Conservation (phyloP, 148 eudicot genomes). For the Chenopodium berlandieri region DNA sequence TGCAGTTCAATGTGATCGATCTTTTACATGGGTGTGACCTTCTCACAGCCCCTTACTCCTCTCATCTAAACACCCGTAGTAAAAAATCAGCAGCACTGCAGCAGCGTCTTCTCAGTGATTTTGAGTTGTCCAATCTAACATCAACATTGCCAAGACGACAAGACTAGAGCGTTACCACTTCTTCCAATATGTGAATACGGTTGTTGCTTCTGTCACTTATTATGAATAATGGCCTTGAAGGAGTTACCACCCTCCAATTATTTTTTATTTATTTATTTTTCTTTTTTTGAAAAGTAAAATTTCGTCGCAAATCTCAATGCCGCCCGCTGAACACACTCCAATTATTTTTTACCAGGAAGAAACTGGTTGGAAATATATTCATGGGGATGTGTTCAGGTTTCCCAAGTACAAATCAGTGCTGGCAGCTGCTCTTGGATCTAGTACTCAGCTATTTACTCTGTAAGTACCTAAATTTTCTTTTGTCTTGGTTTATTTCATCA, state of each 20-base stretch:
- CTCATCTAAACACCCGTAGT: not conserved
- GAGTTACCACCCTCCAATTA: too few species aligned
- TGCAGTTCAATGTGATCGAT: not conserved
- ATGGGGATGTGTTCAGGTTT: conserved; percentile 79
- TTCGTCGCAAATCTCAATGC: too few species aligned
- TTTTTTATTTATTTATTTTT: too few species aligned
- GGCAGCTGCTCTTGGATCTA: conserved; percentile 80
- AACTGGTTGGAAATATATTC: conserved; percentile 87
- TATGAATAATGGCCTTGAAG: too few species aligned
- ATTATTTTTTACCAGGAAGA: conserved; percentile 56
- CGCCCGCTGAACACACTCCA: conserved; percentile 37
- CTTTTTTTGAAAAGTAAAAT: too few species aligned
- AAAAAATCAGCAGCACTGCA: not conserved
- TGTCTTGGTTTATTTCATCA: not conserved
- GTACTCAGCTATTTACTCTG: conserved; percentile 78
- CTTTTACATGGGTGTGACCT: too few species aligned
- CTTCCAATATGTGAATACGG: not conserved
- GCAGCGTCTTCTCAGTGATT: not conserved
- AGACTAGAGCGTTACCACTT: conserved; percentile 14
- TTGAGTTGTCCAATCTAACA: not conserved
- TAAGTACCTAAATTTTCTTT: conserved; percentile 30
- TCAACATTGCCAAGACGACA: not conserved
- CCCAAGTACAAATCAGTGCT: conserved; percentile 66
- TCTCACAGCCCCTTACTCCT: not conserved
- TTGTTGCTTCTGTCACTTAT: too few species aligned